Percentiles rank a stretch among this genome's conserved stretches.
Conservation (phyloP, 208 protist genomes). For the Acanthamoeba triangularis region DNA sequence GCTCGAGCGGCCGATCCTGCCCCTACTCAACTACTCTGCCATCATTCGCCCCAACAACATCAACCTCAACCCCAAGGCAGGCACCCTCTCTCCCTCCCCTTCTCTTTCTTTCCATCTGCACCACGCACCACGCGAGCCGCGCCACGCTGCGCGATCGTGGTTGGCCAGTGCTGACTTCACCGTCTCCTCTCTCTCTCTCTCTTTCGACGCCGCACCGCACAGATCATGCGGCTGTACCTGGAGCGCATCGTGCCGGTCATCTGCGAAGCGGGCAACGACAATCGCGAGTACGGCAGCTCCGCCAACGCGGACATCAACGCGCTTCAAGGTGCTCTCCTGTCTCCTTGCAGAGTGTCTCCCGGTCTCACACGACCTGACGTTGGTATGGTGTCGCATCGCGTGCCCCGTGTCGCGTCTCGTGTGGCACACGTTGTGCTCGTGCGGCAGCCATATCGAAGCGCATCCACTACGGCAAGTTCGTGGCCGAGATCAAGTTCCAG, state of each 20-base stretch:
- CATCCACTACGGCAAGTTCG: constrained; percentile 92
- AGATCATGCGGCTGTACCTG: constrained; percentile 81
- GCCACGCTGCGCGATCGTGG: not conserved
- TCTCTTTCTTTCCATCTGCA: not conserved
- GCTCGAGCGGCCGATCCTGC: constrained; percentile 81
- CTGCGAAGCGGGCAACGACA: constrained; percentile 61
- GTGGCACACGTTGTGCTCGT: too few species aligned
- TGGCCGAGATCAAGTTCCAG: constrained; percentile 89
- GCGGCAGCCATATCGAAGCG: constrained; percentile 90
- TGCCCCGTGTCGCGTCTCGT: constrained; percentile 78
- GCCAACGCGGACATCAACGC: constrained; percentile 69
- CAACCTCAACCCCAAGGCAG: constrained; percentile 85
- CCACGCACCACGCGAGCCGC: not conserved
- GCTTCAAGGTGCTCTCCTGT: not conserved
- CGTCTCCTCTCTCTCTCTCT: not conserved
- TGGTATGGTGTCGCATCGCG: constrained; percentile 81
- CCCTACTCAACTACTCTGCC: constrained; percentile 75
- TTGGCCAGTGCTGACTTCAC: too few species aligned
- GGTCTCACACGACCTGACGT: not conserved
- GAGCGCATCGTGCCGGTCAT: constrained; percentile 78
- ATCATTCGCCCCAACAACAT: constrained; percentile 84
- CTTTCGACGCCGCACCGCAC: not conserved
- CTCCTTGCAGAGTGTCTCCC: not conserved
- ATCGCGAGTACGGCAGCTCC: constrained; percentile 76
- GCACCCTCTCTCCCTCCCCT: not conserved